A percentile compares a stretch with the other conserved stretches of the same genome.
These are phyloP conservation scores for Flaveria robusta DNA, from an alignment of 129 eudicot species.

Conservation along the genomic window DNA sequence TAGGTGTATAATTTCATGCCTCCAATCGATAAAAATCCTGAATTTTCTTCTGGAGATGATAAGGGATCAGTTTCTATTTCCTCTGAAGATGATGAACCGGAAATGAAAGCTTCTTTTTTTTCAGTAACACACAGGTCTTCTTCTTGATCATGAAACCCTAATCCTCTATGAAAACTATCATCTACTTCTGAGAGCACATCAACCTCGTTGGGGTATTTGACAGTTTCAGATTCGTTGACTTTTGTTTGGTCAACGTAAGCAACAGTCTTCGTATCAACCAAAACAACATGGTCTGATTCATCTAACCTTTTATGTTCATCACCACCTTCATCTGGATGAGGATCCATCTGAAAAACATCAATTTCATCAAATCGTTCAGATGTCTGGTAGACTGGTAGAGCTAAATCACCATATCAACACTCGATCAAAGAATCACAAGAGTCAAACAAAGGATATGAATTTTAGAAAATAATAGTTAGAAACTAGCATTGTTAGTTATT, in stretches of 20 bases:
- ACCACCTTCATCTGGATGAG: constrained; percentile 30
- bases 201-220: constrained; percentile 47
- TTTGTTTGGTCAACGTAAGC: constrained; percentile 57
- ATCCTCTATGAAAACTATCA: constrained; percentile 66
- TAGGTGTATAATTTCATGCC: constrained; percentile 64
- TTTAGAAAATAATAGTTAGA: neutral
- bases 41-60: constrained; percentile 49
- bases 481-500: neutral
- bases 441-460: neutral
- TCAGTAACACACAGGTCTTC: constrained; percentile 36
- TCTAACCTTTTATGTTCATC: constrained; percentile 37
- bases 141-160: constrained; percentile 66
- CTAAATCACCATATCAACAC: constrained; percentile 3
- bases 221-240: constrained; percentile 37
- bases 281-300: constrained; percentile 45
- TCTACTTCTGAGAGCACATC: constrained; percentile 50
- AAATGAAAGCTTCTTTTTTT: constrained; percentile 39
- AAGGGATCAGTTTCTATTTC: constrained; percentile 52
- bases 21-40: constrained; percentile 73
- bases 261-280: constrained; percentile 51
- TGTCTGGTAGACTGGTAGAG: neutral
- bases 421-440: neutral
- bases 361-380: constrained; percentile 8
- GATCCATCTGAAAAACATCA: constrained; percentile 47
- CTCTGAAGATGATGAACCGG: constrained; percentile 52